These are phyloP conservation scores for Paspalum notatum DNA, from an alignment of 176 grass and related monocot species.

Conservation along the genomic window DNA sequence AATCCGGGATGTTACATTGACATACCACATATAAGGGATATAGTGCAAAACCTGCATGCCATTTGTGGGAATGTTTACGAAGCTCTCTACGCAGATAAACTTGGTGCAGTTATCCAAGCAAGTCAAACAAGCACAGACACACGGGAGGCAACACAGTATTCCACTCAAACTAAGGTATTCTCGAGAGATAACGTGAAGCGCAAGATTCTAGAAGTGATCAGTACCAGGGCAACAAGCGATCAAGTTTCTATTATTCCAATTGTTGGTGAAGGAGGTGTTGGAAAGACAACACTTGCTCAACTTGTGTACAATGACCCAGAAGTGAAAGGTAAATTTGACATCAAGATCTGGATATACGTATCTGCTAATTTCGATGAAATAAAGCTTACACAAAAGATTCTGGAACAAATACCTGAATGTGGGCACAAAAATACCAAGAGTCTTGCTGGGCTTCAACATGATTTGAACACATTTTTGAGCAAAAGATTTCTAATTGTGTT, in stretches of 20 bases:
- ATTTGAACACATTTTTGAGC: constrained; percentile 36
- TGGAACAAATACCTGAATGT: constrained; percentile 15
- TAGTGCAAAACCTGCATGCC: too few species aligned
- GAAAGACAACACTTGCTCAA: constrained; percentile 55
- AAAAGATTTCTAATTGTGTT: constrained; percentile 56
- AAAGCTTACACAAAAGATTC: constrained; percentile 39
- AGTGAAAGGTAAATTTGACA: constrained; percentile 12
- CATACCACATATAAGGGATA: too few species aligned
- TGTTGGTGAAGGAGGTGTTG: constrained; percentile 42
- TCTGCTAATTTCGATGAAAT: constrained; percentile 50
- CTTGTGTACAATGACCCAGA: constrained; percentile 27
- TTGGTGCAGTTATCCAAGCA: too few species aligned
- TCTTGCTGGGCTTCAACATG: constrained; percentile 33
- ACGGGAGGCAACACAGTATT: background rate
- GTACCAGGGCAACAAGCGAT: background rate
- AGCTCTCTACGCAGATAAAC: too few species aligned
- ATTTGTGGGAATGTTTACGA: too few species aligned
- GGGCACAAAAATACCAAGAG: background rate
- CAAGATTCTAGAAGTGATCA: background rate
- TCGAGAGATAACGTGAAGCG: constrained; percentile 15
- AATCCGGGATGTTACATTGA: too few species aligned
- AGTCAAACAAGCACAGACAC: background rate
- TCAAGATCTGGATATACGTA: constrained; percentile 47
- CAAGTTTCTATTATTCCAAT: constrained; percentile 25
- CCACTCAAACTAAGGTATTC: background rate